Percentiles rank a stretch among this genome's conserved stretches.
These are phyloP conservation scores for Scheffersomyces quercinus DNA, from an alignment of 1,139 yeast species.

Conservation along the genomic window DNA sequence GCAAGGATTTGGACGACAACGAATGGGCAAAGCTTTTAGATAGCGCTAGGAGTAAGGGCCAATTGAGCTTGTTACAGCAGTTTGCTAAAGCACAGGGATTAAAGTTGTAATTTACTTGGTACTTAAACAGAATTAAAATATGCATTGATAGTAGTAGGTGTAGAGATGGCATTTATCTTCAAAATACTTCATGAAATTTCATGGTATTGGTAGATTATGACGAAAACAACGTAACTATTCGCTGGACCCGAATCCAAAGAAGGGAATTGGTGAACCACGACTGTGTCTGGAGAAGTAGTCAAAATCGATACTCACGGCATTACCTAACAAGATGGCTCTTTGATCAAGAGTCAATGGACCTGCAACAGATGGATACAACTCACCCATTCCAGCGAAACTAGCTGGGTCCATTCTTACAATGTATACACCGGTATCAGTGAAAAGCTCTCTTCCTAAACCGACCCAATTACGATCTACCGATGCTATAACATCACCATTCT, in stretches of 20 bases:
- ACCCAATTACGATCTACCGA: constrained; percentile 93
- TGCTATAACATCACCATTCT: constrained; percentile 59
- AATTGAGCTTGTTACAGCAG: constrained; percentile 9
- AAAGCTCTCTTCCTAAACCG: constrained; percentile 87
- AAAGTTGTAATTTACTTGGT: not conserved
- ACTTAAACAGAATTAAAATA: too few species aligned
- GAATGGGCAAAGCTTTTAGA: constrained; percentile 46
- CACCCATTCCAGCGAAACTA: constrained; percentile 52
- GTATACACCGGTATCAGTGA: constrained; percentile 94
- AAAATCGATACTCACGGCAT: constrained; percentile 89
- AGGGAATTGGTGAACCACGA: constrained; percentile 47
- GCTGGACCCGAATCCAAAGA: constrained; percentile 31
- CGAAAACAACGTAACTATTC: constrained; percentile 11
- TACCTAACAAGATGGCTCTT: constrained; percentile 81
- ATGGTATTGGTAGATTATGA: too few species aligned
- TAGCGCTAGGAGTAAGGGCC: constrained; percentile 28
- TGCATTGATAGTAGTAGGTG: too few species aligned
- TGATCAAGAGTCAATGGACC: constrained; percentile 69
- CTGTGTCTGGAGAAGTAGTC: constrained; percentile 94
- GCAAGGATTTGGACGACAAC: constrained; percentile 34
- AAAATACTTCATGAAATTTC: too few species aligned
- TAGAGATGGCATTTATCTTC: too few species aligned
- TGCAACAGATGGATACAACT: constrained; percentile 39
- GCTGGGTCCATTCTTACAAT: constrained; percentile 80
- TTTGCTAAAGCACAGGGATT: constrained; percentile 2